A percentile compares a stretch with the other conserved stretches of the same genome.
phyloP scores from a whole-genome alignment of 2,329 filamentous ascomycete species.

The Stylonectria norvegica region DNA sequence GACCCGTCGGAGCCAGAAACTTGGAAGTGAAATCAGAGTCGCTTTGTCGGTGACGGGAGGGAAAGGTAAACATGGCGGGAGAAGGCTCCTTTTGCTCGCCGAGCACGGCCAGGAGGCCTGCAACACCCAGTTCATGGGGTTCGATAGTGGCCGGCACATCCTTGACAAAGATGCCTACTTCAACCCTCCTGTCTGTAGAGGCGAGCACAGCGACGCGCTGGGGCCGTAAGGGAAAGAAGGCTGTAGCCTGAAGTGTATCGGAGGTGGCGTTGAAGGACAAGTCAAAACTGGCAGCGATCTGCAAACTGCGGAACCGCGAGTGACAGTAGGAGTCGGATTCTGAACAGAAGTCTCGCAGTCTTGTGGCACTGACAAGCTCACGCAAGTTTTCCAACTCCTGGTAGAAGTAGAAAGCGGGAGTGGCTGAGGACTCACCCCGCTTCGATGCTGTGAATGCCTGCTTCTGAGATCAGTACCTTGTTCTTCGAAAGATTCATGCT shows the following conservation, averaged over 20 bases:
- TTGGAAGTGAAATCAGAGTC: conserved; percentile 55
- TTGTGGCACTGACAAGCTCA: conserved; percentile 52
- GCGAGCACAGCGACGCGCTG: conserved; percentile 41
- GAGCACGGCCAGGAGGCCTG: conserved; percentile 74
- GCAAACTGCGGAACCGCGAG: conserved; percentile 40
- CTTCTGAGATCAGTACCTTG: conserved; percentile 27
- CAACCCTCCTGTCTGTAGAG: conserved; percentile 55
- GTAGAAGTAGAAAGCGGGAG: conserved; percentile 67
- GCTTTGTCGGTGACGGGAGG: conserved; percentile 68
- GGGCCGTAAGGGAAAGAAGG: conserved; percentile 54
- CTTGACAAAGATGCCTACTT: conserved; percentile 74
- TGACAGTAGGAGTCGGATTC: conserved; percentile 47
- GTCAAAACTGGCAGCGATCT: conserved; percentile 64
- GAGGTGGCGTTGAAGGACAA: conserved; percentile 71
- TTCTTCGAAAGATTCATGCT: too few relatives aligned
- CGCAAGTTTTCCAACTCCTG: conserved; percentile 57
- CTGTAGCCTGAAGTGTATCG: conserved; percentile 61
- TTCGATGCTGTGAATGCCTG: conserved; percentile 59
- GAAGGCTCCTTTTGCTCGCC: conserved; percentile 71
- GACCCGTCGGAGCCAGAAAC: conserved; percentile 70
- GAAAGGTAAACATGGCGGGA: conserved; percentile 78
- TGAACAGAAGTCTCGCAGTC: conserved; percentile 50
- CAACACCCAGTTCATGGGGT: conserved; percentile 71
- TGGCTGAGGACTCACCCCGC: conserved; percentile 29
- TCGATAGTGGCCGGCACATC: conserved; percentile 59